These are phyloP conservation scores for Endocarpon pusillum DNA, from an alignment of 495 filamentous ascomycete species.

Conservation along the genomic window DNA sequence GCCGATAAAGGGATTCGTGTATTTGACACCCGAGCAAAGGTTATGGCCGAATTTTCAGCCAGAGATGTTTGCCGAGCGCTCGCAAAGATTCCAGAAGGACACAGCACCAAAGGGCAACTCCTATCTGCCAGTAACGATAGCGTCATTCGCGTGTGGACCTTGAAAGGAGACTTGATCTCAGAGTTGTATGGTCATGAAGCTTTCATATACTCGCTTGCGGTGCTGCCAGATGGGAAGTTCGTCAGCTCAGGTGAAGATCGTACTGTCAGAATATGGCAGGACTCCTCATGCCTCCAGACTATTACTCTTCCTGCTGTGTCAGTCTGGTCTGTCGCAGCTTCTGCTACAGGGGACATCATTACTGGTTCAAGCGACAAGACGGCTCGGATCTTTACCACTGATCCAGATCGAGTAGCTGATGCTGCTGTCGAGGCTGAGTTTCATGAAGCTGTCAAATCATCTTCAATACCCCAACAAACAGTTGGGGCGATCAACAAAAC, in stretches of 20 bases:
- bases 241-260: constrained; percentile 89
- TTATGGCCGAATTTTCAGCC: constrained; percentile 49
- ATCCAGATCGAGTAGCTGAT: constrained; percentile 49
- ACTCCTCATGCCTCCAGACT: constrained; percentile 70
- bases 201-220: constrained; percentile 81
- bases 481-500: constrained; percentile 75
- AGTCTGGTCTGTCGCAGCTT: constrained; percentile 74
- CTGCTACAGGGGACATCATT: constrained; percentile 75
- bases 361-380: constrained; percentile 82
- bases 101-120: constrained; percentile 69
- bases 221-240: constrained; percentile 66
- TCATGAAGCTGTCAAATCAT: constrained; percentile 62
- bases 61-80: constrained; percentile 72
- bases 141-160: constrained; percentile 66
- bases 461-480: constrained; percentile 72
- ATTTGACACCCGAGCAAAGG: constrained; percentile 49
- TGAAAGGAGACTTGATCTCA: constrained; percentile 53
- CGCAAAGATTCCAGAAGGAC: constrained; percentile 58
- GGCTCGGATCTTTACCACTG: constrained; percentile 70
- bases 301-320: constrained; percentile 97
- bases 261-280: constrained; percentile 76
- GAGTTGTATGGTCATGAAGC: constrained; percentile 78
- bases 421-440: constrained; percentile 43
- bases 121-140: constrained; percentile 83
- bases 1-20: constrained; percentile 81